These are phyloP conservation scores for Eucalyptus erythrocorys DNA, from an alignment of 345 rosid species.

Conservation along the genomic window DNA sequence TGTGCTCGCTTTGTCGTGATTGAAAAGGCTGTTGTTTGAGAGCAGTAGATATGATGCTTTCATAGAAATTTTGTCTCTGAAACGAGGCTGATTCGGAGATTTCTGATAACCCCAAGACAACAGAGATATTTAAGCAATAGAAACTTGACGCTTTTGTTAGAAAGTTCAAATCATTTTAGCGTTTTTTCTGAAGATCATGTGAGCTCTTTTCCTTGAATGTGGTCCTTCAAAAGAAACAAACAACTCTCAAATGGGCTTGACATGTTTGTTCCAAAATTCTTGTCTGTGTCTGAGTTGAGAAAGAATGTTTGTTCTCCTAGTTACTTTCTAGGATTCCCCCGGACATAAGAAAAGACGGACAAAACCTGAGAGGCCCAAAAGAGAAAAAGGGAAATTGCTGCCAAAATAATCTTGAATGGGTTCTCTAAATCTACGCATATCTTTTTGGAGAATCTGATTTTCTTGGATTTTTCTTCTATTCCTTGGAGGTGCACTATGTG, in stretches of 20 bases:
- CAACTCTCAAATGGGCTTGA: neutral
- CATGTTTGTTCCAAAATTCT: neutral
- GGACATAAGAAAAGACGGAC: conserved; percentile 1
- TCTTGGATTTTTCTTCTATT: neutral
- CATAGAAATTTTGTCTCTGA: neutral
- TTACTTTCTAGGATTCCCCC: conserved; percentile 11
- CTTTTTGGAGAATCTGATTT: conserved; percentile 15
- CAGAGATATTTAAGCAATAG: neutral
- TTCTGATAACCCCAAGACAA: neutral
- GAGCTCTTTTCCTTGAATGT: neutral
- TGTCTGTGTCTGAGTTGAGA: neutral
- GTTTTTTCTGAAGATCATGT: neutral
- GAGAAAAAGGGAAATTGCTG: neutral
- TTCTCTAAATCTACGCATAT: neutral
- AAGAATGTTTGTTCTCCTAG: neutral
- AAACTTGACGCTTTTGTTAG: neutral
- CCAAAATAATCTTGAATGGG: conserved; percentile 2
- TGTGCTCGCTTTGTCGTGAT: neutral
- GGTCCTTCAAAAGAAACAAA: neutral
- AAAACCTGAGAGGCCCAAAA: neutral
- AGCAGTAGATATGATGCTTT: neutral
- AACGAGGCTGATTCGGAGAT: neutral
- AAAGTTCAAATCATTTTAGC: neutral
- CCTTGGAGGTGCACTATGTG: conserved; percentile 4
- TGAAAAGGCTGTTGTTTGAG: neutral